A percentile compares a stretch with the other conserved stretches of the same genome.
These are phyloP conservation scores for Sporothrix sp. DNA, from an alignment of 2,329 filamentous ascomycete species.

Conservation along the genomic window DNA sequence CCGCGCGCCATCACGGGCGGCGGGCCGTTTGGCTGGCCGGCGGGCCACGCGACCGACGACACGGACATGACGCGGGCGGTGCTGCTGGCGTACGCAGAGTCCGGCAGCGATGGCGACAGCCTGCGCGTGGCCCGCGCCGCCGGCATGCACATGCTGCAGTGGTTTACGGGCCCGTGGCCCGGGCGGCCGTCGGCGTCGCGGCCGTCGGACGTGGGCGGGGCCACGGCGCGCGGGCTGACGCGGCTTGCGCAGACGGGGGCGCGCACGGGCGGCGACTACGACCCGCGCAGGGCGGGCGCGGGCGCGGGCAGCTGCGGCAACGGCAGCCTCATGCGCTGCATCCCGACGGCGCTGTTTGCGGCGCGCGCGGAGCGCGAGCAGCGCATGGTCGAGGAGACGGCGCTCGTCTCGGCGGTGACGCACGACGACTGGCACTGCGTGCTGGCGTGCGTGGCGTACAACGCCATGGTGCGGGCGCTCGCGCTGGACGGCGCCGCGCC, in stretches of 20 bases:
- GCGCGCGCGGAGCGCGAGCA: conserved; percentile 20
- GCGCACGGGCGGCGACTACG: conserved; percentile 19
- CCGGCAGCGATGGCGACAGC: neutral
- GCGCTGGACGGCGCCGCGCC: conserved; percentile 20
- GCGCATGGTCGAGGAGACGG: conserved; percentile 24
- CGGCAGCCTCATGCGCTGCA: conserved; percentile 38
- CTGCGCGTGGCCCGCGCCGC: conserved; percentile 26
- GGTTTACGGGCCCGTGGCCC: conserved; percentile 35
- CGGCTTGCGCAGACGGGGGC: conserved; percentile 20
- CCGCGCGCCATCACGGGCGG: conserved; percentile 34
- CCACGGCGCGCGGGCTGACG: conserved; percentile 28
- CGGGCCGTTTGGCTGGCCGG: conserved; percentile 32
- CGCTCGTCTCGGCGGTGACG: conserved; percentile 31
- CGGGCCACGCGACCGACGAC: conserved; percentile 38
- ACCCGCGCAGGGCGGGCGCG: conserved; percentile 28
- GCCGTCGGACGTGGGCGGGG: conserved; percentile 32
- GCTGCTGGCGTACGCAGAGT: conserved; percentile 32
- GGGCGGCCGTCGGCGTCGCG: conserved; percentile 24
- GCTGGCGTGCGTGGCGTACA: conserved; percentile 31
- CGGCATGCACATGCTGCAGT: conserved; percentile 32
- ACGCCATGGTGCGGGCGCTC: conserved; percentile 27
- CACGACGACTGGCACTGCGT: conserved; percentile 30
- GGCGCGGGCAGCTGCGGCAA: conserved; percentile 33
- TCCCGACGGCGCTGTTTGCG: conserved; percentile 34
- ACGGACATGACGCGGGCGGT: conserved; percentile 38